Conservation (phyloP, 805 yeast genomes). For the Hemisphaericaspora nanyangensis region DNA sequence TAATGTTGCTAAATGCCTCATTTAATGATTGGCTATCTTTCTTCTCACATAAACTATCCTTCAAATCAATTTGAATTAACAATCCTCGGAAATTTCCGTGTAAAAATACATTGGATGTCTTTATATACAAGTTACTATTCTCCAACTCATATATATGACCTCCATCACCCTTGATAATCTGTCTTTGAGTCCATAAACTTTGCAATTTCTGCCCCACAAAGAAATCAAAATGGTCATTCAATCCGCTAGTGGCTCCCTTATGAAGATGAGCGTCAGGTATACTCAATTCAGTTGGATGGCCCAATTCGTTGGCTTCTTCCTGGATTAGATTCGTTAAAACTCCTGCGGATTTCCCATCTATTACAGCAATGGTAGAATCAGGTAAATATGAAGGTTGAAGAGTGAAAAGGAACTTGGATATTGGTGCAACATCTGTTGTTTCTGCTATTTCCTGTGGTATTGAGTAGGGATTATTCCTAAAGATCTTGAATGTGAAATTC, state of each 20-base stretch:
- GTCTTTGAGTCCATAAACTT: conserved; percentile 67
- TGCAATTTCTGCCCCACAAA: conserved; percentile 57
- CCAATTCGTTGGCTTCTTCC: conserved; percentile 24
- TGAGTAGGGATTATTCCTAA: conserved; percentile 57
- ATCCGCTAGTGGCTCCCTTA: conserved; percentile 50
- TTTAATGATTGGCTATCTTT: conserved; percentile 10
- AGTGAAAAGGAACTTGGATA: conserved; percentile 47
- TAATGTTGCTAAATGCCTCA: conserved; percentile 22
- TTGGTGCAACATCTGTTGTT: conserved; percentile 26
- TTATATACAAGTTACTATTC: conserved; percentile 48
- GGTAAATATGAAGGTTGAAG: conserved; percentile 48
- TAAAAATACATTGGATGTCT: conserved; percentile 67
- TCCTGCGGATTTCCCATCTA: conserved; percentile 39
- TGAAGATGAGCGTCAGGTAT: conserved; percentile 40
- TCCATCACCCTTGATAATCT: conserved; percentile 68
- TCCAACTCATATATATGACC: conserved; percentile 62
- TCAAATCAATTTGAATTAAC: conserved; percentile 52
- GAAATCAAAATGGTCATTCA: conserved; percentile 54
- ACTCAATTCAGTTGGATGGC: conserved; percentile 15
- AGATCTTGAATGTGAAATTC: conserved; percentile 66
- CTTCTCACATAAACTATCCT: conserved; percentile 14
- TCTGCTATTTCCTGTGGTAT: conserved; percentile 35
- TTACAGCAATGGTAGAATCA: conserved; percentile 45
- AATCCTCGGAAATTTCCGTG: conserved; percentile 75
- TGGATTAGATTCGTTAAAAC: conserved; percentile 32